Percentiles rank a stretch among this genome's conserved stretches.
Evolutionary conservation across 257 asterid genomes (phyloP).

Genomic region (Lantana camara): DNA sequence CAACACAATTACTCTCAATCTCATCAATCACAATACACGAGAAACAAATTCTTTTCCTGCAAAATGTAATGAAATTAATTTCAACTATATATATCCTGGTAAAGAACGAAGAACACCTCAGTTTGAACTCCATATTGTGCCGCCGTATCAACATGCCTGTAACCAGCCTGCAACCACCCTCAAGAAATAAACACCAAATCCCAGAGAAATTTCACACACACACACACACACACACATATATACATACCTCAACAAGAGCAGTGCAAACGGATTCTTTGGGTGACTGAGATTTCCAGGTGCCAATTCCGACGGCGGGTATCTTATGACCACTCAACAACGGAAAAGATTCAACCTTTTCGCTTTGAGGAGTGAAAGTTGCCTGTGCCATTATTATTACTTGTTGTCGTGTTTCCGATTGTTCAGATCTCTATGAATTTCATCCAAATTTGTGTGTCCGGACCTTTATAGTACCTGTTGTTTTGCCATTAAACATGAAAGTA

Average conservation of each 20-base stretch:
- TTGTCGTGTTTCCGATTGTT: not conserved
- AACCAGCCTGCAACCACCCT: constrained; percentile 57
- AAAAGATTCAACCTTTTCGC: constrained; percentile 38
- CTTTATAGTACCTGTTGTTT: not conserved
- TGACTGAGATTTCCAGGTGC: constrained; percentile 60
- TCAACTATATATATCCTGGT: not conserved
- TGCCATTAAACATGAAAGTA: not conserved
- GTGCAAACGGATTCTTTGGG: constrained; percentile 44
- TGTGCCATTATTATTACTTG: constrained; percentile 45
- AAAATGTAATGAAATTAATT: too few relatives aligned
- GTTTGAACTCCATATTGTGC: constrained; percentile 56
- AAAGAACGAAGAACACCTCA: constrained; percentile 38
- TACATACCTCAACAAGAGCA: constrained; percentile 52
- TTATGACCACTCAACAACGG: constrained; percentile 49
- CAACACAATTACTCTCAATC: not conserved
- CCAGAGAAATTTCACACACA: not conserved
- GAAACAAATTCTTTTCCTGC: too few relatives aligned
- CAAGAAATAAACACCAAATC: not conserved
- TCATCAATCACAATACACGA: not conserved
- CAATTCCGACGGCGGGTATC: constrained; percentile 67
- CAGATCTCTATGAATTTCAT: not conserved
- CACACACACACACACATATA: not conserved
- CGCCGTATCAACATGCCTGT: constrained; percentile 75
- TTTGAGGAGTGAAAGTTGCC: constrained; percentile 39
- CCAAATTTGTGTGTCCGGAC: not conserved